Evolutionary conservation across 2,329 filamentous ascomycete species (phyloP).

Genomic region (Trichoderma endophyticum): DNA sequence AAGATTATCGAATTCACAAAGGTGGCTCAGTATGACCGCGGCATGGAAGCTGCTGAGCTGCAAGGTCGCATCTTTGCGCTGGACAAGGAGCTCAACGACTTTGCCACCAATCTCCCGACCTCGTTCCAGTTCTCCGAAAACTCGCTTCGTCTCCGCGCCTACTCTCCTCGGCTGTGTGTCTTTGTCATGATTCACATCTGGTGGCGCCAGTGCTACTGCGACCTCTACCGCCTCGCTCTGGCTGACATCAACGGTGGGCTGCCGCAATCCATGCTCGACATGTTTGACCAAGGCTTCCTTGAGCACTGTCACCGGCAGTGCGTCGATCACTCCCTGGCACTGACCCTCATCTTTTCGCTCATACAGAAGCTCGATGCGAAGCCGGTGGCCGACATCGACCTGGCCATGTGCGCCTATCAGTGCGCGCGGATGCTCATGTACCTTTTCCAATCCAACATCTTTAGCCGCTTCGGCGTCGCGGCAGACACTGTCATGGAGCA

Average conservation of each 20-base stretch:
- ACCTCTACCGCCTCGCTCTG: constrained; percentile 53
- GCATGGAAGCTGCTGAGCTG: constrained; percentile 43
- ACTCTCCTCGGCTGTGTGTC: constrained; percentile 55
- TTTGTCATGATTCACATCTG: constrained; percentile 60
- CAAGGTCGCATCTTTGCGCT: constrained; percentile 43
- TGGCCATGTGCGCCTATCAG: constrained; percentile 55
- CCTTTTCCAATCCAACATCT: constrained; percentile 44
- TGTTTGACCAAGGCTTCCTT: constrained; percentile 48
- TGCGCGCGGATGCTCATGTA: constrained; percentile 53
- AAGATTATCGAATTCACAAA: constrained; percentile 54
- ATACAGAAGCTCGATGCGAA: constrained; percentile 50
- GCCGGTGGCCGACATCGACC: constrained; percentile 53
- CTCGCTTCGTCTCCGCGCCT: constrained; percentile 53
- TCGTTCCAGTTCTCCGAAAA: constrained; percentile 58
- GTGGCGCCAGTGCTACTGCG: constrained; percentile 58
- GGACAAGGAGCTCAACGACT: constrained; percentile 50
- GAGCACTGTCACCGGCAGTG: constrained; percentile 49
- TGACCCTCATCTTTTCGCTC: constrained; percentile 54
- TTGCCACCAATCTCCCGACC: constrained; percentile 50
- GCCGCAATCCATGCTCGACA: constrained; percentile 41
- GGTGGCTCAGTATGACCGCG: constrained; percentile 35
- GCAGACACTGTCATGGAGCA: constrained; percentile 48
- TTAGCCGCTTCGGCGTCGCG: constrained; percentile 41
- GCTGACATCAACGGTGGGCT: constrained; percentile 51
- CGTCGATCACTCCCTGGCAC: constrained; percentile 52